A percentile compares a stretch with the other conserved stretches of the same genome.
Conservation (phyloP, 768 basidiomycete species). For the Pleurotus cornucopiae region DNA sequence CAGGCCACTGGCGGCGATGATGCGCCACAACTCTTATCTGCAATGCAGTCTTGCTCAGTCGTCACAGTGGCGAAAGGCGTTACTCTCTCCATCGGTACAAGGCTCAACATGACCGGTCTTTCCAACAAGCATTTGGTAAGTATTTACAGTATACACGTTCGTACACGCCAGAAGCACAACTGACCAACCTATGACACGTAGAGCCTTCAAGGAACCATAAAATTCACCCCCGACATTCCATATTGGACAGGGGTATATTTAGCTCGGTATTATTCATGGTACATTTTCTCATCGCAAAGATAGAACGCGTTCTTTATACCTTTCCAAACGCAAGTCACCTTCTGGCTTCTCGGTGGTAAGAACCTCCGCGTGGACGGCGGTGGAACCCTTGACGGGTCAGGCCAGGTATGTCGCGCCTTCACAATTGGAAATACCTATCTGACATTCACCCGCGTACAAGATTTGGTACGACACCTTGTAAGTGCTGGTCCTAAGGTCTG, state of each 20-base stretch:
- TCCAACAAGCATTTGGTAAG: conserved; percentile 45
- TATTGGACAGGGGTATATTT: conserved; percentile 47
- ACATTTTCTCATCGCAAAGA: background rate
- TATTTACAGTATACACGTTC: background rate
- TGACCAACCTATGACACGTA: conserved; percentile 14
- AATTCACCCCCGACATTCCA: conserved; percentile 43
- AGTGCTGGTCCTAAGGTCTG: background rate
- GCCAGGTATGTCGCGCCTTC: conserved; percentile 37
- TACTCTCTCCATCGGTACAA: conserved; percentile 46
- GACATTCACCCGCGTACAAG: conserved; percentile 19
- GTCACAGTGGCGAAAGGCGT: conserved; percentile 40
- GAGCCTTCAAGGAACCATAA: conserved; percentile 47
- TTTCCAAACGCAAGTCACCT: conserved; percentile 50
- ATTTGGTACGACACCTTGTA: conserved; percentile 55
- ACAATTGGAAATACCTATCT: background rate
- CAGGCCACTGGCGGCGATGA: conserved; percentile 45
- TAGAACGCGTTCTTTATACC: conserved; percentile 50
- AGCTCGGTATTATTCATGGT: background rate
- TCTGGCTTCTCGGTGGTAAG: conserved; percentile 51
- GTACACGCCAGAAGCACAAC: no score
- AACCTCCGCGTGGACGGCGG: conserved; percentile 51
- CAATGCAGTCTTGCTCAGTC: conserved; percentile 35
- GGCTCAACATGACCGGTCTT: conserved; percentile 51
- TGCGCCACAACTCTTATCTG: conserved; percentile 40
- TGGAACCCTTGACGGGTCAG: conserved; percentile 61